Conservation (phyloP, 139 green algal genomes). For the Chlamydomonas eustigma region DNA sequence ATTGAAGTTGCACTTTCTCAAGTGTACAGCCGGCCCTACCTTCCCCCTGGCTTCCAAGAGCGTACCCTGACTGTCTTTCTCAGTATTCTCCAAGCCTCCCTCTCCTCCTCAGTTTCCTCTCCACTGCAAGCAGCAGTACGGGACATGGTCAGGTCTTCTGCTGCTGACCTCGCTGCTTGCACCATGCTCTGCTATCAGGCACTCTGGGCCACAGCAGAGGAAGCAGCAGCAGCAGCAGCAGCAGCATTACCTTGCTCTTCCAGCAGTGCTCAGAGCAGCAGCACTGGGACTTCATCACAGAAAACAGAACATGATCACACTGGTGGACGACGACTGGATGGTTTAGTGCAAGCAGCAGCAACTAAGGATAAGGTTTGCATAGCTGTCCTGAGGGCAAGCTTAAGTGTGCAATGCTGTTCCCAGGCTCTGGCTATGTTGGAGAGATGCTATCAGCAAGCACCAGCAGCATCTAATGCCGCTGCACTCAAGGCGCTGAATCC, state of each 20-base stretch:
- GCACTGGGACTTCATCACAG: too few species aligned
- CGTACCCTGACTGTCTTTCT: neutral
- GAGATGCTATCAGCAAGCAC: too few species aligned
- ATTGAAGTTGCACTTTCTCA: slow-evolving; percentile 10
- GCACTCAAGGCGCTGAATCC: too few species aligned
- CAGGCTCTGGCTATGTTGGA: too few species aligned
- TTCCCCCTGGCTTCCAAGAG: neutral
- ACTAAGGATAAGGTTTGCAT: too few species aligned
- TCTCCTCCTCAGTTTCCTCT: neutral
- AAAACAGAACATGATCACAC: too few species aligned
- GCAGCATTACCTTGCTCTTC: neutral
- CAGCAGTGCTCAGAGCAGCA: too few species aligned
- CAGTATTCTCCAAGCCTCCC: neutral
- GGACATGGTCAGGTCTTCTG: neutral
- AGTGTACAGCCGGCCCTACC: slow-evolving; percentile 26
- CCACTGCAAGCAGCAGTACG: neutral
- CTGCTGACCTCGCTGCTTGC: neutral
- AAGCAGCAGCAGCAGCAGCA: neutral
- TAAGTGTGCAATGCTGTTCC: too few species aligned
- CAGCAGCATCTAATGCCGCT: too few species aligned
- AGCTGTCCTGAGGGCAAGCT: too few species aligned
- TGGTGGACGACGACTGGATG: too few species aligned
- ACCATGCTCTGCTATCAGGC: neutral
- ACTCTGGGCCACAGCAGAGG: neutral
- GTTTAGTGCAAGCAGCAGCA: too few species aligned